Evolutionary conservation across 768 basidiomycete species (phyloP), one percentile per base, ranked within the genome.

Genomic region (Chalciporus piperatus): DNA sequence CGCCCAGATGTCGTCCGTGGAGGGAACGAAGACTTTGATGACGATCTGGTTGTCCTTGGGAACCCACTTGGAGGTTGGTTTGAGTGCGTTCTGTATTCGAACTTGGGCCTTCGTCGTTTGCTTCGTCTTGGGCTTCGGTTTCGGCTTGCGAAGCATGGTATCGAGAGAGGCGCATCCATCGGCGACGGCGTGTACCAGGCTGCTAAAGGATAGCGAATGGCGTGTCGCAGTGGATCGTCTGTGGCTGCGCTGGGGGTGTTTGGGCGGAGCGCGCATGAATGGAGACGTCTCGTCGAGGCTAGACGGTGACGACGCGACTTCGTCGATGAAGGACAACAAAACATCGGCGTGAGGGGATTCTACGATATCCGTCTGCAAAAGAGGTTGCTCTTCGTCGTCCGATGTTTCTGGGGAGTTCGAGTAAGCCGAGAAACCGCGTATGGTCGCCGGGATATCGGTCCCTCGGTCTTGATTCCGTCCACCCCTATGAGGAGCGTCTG

Each of bases 1-100:
- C 56, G 59, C 69, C 74, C 73, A 74, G 48, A 72, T 64, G 51
- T 74, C 74, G 51, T 74, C 68, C 32, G 67, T 73, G 33, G 64
- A 61, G 32, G 72, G 72, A 9, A 74, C 71, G 40, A 69, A 67
- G 12, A 74, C 70, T 56, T 74, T 74, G 62, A 74, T 58, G 48
- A 72, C 35, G 45, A 74, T 74, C 55, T 57, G 60, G 4, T 69
- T 72, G 23, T 67, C 55, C 27, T 59, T 58, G 27, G 73, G 63
- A 19, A 62, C 62, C 73, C 73, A 74, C 44, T 56, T 60, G 5
- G 47, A 42, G 12, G 20, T 50, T 25, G 44, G 22, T 14, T 55
- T 48, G 25, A 44, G 38, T 17, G 22, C 16, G 16, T 51, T 50
- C 14, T 22, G 16, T 14, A 17, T 3, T 25, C 12, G 45, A 10